Conservation (phyloP, 1,284 basidiomycete species). For the Malassezia slooffiae region DNA sequence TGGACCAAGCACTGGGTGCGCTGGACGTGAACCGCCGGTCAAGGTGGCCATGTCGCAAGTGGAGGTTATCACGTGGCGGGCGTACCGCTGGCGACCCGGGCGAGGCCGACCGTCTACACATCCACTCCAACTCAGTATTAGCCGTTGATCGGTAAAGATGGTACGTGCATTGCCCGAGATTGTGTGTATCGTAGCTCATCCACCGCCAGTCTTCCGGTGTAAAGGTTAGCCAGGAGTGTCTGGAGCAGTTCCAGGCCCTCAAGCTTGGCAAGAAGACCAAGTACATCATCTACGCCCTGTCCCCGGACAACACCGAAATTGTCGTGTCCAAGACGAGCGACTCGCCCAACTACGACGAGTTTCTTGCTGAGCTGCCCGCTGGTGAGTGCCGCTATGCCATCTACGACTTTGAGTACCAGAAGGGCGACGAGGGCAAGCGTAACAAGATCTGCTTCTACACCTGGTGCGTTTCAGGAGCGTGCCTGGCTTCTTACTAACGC, state of each 20-base stretch:
- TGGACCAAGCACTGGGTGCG: neutral
- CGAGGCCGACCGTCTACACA: too few relatives aligned
- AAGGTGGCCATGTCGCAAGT: too few relatives aligned
- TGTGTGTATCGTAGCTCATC: neutral
- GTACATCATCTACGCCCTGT: constrained; percentile 76
- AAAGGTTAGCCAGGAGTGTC: constrained; percentile 55
- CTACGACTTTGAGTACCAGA: constrained; percentile 81
- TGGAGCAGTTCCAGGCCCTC: constrained; percentile 60
- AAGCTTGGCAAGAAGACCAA: constrained; percentile 73
- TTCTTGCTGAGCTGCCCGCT: constrained; percentile 65
- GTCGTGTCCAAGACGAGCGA: constrained; percentile 38
- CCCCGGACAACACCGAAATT: constrained; percentile 56
- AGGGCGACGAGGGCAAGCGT: constrained; percentile 64
- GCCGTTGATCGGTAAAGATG: too few relatives aligned
- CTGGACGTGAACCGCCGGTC: neutral
- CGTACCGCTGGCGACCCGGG: neutral
- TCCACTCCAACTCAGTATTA: too few relatives aligned
- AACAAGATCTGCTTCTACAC: constrained; percentile 81
- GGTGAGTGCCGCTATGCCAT: constrained; percentile 74
- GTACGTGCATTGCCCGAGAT: neutral
- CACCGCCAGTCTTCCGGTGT: constrained; percentile 65
- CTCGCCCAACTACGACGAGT: constrained; percentile 60
- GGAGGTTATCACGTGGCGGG: constrained; percentile 3
- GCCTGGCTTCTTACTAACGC: neutral
- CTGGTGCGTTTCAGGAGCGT: constrained; percentile 53